Evolutionary conservation across 805 yeast species (phyloP), one percentile per base, ranked within the genome.

Genomic region (Saturnispora halmiae): DNA sequence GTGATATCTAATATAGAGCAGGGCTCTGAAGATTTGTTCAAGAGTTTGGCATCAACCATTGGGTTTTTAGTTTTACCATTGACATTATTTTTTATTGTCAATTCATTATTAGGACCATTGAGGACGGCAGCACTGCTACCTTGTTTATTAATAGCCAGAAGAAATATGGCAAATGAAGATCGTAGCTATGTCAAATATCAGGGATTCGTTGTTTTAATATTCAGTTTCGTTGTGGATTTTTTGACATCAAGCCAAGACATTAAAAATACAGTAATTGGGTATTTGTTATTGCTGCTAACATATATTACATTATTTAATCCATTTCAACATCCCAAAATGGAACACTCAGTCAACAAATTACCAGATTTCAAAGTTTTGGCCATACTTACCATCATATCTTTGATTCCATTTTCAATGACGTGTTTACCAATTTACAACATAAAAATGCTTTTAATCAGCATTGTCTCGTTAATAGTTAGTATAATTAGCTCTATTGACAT

Each of bases 401-500:
- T 49, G 2, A 16, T 35, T 2, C 29, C 51, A 24, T 36, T 56
- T 6, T 27, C 34, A 2, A 43, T 46, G 13, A 15, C 21, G 4
- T 44, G 36, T 30, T 41, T 24, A 19, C 51, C 48, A 3, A 40
- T 42, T 15, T 46, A 53, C 44, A 58, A 55, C 37, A 46, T 55
- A 26, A 56, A 51, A 34, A 51, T 63, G 61, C 30, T 59, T 20
- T 44, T 58, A 22, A 47, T 62, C 7, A 45, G 59, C 22, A 30
- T 56, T 18, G 61, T 65, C 0, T 60, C 64, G 0, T 28, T 60
- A 29, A 4, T 52, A 15, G 51, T 60, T 4, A 41, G 59, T 16
- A 34, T 54, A 3, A 42, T 56, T 15, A 57, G 62, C 29, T 64
- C 60, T 42, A 38, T 57, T 29, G 61, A 60, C 31, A 46, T 47